Evolutionary conservation across 768 basidiomycete species (phyloP).

Genomic region (Suillus subaureus): DNA sequence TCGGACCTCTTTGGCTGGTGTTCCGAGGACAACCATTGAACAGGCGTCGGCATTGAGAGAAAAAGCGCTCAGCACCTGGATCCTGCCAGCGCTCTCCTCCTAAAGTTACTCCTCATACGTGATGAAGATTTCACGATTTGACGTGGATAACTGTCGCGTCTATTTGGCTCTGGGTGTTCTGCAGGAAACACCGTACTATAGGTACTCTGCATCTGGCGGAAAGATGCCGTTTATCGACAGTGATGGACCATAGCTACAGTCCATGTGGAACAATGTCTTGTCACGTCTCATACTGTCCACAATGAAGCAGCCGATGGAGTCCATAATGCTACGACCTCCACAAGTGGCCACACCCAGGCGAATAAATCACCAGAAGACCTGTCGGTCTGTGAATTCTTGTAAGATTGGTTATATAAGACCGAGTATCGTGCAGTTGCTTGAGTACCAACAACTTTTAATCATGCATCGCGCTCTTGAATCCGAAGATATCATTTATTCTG

Average conservation of each 20-base stretch:
- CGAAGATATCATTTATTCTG: background rate
- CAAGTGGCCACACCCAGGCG: background rate
- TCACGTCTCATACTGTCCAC: background rate
- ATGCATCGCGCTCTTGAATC: background rate
- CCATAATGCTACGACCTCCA: background rate
- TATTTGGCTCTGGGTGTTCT: background rate
- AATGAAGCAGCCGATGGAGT: background rate
- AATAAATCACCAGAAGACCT: background rate
- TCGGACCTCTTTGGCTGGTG: background rate
- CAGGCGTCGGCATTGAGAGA: too few species aligned
- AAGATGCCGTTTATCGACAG: background rate
- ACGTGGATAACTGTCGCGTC: background rate
- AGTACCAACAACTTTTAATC: background rate
- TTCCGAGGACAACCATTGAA: too few species aligned
- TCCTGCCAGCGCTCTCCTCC: background rate
- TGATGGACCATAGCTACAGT: background rate
- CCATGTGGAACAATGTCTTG: background rate
- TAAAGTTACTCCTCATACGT: background rate
- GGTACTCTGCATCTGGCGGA: background rate
- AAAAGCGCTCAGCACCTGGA: too few species aligned
- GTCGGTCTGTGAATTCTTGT: background rate
- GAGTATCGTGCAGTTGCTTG: too few species aligned
- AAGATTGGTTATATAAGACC: background rate
- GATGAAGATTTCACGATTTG: background rate
- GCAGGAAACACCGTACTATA: background rate